Conservation (phyloP, 192 early-diverging fungal species). For the Mortierella claussenii region DNA sequence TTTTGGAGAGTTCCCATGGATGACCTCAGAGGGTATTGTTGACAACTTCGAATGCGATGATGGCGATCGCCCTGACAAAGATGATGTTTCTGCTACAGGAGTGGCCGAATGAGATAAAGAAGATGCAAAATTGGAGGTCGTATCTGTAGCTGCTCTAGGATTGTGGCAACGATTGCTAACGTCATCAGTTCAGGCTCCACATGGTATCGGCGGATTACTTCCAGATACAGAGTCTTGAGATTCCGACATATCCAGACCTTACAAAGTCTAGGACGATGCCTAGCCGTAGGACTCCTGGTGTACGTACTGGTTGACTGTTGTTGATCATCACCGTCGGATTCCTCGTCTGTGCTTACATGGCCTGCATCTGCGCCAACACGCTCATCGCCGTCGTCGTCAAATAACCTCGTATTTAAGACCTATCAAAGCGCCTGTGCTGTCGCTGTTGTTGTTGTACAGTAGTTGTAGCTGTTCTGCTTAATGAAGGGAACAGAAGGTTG, state of each 20-base stretch:
- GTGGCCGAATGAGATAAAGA: background rate
- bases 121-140: background rate
- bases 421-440: conserved; percentile 5
- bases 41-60: background rate
- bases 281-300: too few species aligned
- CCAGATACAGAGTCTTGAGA: conserved; percentile 20
- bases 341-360: background rate
- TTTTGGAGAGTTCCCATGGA: conserved; percentile 12
- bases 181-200: background rate
- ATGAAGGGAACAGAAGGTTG: conserved; percentile 12
- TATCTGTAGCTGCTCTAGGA: background rate
- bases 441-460: conserved; percentile 27
- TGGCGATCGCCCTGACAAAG: too few species aligned
- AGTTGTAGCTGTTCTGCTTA: conserved; percentile 13
- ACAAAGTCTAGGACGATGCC: background rate
- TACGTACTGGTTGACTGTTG: background rate
- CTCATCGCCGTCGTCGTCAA: background rate
- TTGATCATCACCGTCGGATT: background rate
- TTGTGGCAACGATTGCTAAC: background rate
- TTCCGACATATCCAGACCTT: conserved; percentile 32
- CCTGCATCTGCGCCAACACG: background rate
- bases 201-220: conserved; percentile 6
- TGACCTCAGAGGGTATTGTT: background rate
- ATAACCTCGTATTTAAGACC: background rate
- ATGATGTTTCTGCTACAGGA: too few species aligned